A percentile compares a stretch with the other conserved stretches of the same genome.
These are phyloP conservation scores for Allium fistulosum DNA, from an alignment of 106 monocot species.

Conservation along the genomic window DNA sequence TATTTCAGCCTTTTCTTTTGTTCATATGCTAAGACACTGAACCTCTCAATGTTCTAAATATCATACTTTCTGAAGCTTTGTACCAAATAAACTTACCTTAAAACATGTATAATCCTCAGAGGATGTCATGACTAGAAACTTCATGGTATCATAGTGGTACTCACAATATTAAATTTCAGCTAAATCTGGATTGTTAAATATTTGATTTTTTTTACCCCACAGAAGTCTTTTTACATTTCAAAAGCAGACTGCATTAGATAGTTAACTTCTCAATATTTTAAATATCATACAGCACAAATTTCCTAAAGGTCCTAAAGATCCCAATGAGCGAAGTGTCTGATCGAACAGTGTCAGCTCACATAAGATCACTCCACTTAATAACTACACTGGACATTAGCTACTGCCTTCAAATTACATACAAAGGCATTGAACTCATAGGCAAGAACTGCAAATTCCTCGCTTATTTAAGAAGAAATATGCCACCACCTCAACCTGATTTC, in stretches of 20 bases:
- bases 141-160: no score
- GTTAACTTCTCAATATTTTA: not conserved
- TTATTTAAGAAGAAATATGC: constrained; percentile 36
- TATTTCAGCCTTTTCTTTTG: no score
- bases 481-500: constrained; percentile 16
- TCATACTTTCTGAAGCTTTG: no score
- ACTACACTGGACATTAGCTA: constrained; percentile 47
- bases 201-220: not conserved
- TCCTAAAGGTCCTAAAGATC: constrained; percentile 40
- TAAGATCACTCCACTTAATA: constrained; percentile 14
- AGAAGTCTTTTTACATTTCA: no score
- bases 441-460: constrained; percentile 34
- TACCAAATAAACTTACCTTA: no score
- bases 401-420: constrained; percentile 36
- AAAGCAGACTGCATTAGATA: no score
- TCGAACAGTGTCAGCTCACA: constrained; percentile 8
- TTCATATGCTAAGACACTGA: no score
- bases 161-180: not conserved
- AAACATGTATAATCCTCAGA: no score
- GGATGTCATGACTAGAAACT: no score
- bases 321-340: constrained; percentile 50
- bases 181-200: no score
- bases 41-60: no score
- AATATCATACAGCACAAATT: constrained; percentile 1
- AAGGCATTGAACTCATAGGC: constrained; percentile 37